These are phyloP conservation scores for Didymella sp. DNA, from an alignment of 2,329 filamentous ascomycete species.

Conservation along the genomic window DNA sequence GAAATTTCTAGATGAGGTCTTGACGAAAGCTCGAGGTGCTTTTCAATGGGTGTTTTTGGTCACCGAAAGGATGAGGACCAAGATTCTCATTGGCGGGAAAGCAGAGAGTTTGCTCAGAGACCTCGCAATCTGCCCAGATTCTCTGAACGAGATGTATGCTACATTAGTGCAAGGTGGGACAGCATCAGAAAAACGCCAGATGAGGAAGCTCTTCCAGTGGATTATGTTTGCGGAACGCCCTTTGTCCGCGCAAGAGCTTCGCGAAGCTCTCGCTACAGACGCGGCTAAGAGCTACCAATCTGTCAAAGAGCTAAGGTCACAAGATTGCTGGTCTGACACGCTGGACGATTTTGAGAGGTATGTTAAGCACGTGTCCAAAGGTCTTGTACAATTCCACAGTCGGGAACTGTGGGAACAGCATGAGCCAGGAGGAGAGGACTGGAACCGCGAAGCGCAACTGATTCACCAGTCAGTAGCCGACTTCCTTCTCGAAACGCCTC, in stretches of 20 bases:
- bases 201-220: not conserved
- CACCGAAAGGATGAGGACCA: not conserved
- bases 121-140: not conserved
- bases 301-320: not conserved
- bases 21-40: not conserved
- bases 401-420: not conserved
- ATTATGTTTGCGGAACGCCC: not conserved
- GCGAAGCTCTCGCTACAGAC: not conserved
- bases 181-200: not conserved
- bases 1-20: not conserved
- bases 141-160: not conserved
- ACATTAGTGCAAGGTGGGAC: not conserved
- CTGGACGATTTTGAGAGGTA: not conserved
- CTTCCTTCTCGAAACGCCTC: not conserved
- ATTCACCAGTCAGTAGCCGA: constrained; percentile 4
- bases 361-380: not conserved
- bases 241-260: not conserved
- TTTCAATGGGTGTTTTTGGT: not conserved
- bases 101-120: not conserved
- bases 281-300: not conserved
- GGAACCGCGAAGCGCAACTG: not conserved
- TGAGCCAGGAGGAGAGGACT: not conserved
- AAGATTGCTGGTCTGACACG: not conserved
- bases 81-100: not conserved
- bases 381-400: not conserved